These are phyloP conservation scores for Kodamaea hsintzibuensis DNA, from an alignment of 805 yeast genomes.

Conservation along the genomic window DNA sequence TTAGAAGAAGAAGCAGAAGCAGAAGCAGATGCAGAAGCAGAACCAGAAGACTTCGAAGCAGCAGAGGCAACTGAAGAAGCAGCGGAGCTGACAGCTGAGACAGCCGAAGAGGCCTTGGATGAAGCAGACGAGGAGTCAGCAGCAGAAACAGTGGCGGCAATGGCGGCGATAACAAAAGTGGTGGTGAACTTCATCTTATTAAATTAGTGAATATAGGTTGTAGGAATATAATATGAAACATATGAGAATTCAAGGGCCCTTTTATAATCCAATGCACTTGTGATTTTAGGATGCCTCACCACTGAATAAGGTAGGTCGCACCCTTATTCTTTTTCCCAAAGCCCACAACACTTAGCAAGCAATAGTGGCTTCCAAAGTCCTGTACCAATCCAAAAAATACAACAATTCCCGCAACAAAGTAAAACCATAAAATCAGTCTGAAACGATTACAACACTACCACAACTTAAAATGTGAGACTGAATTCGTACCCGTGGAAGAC, in stretches of 20 bases:
- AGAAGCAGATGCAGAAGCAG: neutral
- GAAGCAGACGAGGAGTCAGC: constrained; percentile 10
- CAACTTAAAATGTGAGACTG: neutral
- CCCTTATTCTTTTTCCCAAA: neutral
- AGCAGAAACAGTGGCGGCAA: constrained; percentile 3
- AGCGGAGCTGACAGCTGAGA: constrained; percentile 1
- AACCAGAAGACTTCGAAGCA: neutral
- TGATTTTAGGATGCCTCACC: neutral
- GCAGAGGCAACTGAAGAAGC: constrained; percentile 3
- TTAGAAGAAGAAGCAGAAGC: constrained; percentile 8
- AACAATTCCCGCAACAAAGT: neutral
- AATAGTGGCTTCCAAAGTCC: constrained; percentile 1
- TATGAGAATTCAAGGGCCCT: neutral
- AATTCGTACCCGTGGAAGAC: neutral
- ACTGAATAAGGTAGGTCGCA: neutral
- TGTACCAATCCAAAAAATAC: constrained; percentile 1
- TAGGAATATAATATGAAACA: neutral
- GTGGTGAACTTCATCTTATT: constrained; percentile 15
- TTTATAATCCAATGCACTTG: neutral
- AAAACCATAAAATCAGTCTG: neutral
- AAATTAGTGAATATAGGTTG: neutral
- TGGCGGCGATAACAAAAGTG: constrained; percentile 4
- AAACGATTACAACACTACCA: neutral
- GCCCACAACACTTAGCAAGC: neutral
- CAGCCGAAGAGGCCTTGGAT: constrained; percentile 5